Evolutionary conservation across 2,329 filamentous ascomycete genomes (phyloP).

Genomic region (Pseudonectria buxi): DNA sequence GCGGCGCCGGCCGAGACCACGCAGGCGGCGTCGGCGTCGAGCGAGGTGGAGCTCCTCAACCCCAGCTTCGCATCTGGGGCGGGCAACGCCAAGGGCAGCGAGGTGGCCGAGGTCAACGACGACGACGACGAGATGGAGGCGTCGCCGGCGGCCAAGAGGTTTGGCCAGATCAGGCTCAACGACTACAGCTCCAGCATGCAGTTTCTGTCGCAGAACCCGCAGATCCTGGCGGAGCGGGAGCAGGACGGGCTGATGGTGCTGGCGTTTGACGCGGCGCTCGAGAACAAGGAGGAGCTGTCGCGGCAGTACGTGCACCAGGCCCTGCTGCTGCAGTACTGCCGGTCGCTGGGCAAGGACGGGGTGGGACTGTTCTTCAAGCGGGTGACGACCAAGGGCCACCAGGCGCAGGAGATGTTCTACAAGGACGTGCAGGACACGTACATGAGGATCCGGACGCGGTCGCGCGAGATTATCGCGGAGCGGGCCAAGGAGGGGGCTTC

Average conservation of each 20-base stretch:
- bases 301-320: constrained; percentile 90
- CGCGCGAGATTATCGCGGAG: constrained; percentile 60
- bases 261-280: constrained; percentile 82
- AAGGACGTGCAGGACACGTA: constrained; percentile 92
- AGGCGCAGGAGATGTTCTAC: constrained; percentile 83
- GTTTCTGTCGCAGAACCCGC: constrained; percentile 72
- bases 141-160: constrained; percentile 70
- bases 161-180: constrained; percentile 68
- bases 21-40: constrained; percentile 42
- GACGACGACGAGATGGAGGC: constrained; percentile 71
- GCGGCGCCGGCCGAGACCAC: constrained; percentile 38
- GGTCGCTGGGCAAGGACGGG: constrained; percentile 79
- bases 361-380: constrained; percentile 93
- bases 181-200: constrained; percentile 68
- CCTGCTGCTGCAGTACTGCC: constrained; percentile 88
- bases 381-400: constrained; percentile 81
- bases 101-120: constrained; percentile 40
- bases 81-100: constrained; percentile 11
- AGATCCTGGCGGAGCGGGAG: constrained; percentile 75
- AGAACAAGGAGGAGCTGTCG: constrained; percentile 67
- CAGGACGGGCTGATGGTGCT: constrained; percentile 86
- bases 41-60: constrained; percentile 69
- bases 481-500: constrained; percentile 42
- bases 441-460: constrained; percentile 68
- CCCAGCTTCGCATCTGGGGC: constrained; percentile 38